Evolutionary conservation across 78 protist genomes (phyloP), one percentile per base, ranked within the genome.

Genomic region (Tieghemostelium lacteum): DNA sequence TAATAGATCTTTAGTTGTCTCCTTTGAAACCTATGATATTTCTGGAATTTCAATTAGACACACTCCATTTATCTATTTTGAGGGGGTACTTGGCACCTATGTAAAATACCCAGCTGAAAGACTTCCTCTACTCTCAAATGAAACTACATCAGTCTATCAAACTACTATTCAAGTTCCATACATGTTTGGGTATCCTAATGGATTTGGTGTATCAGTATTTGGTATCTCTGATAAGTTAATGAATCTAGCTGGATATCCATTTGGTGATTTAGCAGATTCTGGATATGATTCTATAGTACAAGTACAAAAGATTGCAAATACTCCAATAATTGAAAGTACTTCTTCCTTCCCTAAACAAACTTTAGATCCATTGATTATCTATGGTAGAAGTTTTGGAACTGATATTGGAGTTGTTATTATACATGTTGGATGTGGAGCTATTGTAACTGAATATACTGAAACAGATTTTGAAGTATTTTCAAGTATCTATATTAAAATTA

Each of bases 111-210:
- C n/a, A n/a, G n/a, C n/a, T n/a, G n/a, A n/a, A n/a, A n/a, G n/a
- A n/a, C n/a, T n/a, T n/a, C n/a, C n/a, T n/a, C n/a, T n/a, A n/a
- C n/a, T n/a, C n/a, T 57, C 63, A 7, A 57, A 57, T 17, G 4
- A 7, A 19, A 57, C 63, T n/a, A 16, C 17, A 14, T 57, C 63
- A 14, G 26, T 5, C 1, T 71, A 71, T 52, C 2, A 0, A 6
- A 33, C 61, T 12, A 17, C 8, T 22, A 31, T 55, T 19, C 42
- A 14, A 16, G 52, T 71, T 22, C 64, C 77, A 12, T 71, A 29
- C 33, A 19, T 28, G 29, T 71, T 50, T 71, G 77, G 77, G 1
- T 50, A 50, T 52, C 64, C 77, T 7, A 54, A 52, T 33, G 63
- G 63, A 12, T 50, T 71, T 33, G 5, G 20, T 4, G n/a, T 71